Evolutionary conservation across 345 rosid species (phyloP).

Genomic region (Aurinia saxatilis): DNA sequence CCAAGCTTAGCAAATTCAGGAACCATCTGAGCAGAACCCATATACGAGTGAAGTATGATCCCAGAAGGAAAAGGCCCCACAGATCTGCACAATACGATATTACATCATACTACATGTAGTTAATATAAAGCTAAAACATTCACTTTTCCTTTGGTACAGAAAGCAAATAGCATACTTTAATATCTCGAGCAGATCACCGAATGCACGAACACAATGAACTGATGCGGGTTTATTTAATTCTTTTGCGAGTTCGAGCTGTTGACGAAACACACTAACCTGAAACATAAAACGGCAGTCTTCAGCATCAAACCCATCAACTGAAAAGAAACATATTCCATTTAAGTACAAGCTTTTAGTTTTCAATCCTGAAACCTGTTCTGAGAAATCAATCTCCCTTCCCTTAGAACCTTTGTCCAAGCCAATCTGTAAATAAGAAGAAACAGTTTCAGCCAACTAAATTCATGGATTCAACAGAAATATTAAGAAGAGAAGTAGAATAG

Average conservation of each 20-base stretch:
- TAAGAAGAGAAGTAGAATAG: background rate
- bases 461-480: background rate
- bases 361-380: slow-evolving; percentile 49
- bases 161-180: slow-evolving; percentile 41
- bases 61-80: slow-evolving; percentile 86
- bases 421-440: slow-evolving; percentile 35
- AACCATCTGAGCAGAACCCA: slow-evolving; percentile 95
- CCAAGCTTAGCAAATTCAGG: slow-evolving; percentile 84
- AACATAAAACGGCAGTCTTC: background rate
- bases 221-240: slow-evolving; percentile 73
- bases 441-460: background rate
- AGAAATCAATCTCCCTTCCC: slow-evolving; percentile 67
- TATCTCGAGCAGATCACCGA: slow-evolving; percentile 73
- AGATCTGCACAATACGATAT: slow-evolving; percentile 34
- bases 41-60: slow-evolving; percentile 75
- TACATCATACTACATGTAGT: background rate
- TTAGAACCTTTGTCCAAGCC: slow-evolving; percentile 90
- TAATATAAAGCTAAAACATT: background rate
- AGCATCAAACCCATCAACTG: background rate
- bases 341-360: background rate
- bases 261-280: slow-evolving; percentile 61
- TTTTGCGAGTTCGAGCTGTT: slow-evolving; percentile 86
- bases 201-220: slow-evolving; percentile 85
- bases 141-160: background rate
- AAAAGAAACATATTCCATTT: background rate